Evolutionary conservation across 1,284 basidiomycete species (phyloP), one percentile per base, ranked within the genome.

Genomic region (Lignosus rhinocerotis): DNA sequence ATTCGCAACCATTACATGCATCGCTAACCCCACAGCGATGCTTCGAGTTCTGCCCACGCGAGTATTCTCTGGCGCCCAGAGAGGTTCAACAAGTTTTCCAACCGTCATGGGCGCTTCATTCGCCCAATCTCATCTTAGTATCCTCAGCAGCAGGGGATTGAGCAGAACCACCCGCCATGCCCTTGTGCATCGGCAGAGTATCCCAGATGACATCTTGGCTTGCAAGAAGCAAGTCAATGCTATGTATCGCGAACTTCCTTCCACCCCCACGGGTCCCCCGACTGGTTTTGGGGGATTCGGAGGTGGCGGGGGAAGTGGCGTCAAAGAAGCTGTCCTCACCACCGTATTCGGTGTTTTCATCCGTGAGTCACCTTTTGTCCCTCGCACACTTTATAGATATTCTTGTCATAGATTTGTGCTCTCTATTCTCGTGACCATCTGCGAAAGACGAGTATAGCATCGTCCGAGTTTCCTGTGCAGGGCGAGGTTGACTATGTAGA

Each of bases 301-400:
- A 44, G 59, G 62, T 21, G 57, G 63, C 12, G 59, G 56, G 25
- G 63, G 43, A 16, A 64, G 45, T 17, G 63, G 63, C 44, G 42
- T 60, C 39, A 51, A 48, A 8, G 63, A 64, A 39, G 63, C 63
- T 16, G 54, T 64, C 16, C 46, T 64, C 0, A 62, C 63, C 2
- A 64, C 63, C 5, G 49, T 62, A 6, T 47, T 64, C n/a, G 63
- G 63, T 43, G 60, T 64, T 3, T 46, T 49, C 19, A 34, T 64
- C 6, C 32, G 63, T 64, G 51, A 61, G 63, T 62, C 17, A 10
- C 19, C 14, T 0, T 34, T 34, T 12, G n/a, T 1, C 14, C 3
- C 17, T 10, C 3, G 39, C 16, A 25, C 25, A 25, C 25, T 25
- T 4, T 25, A 25, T 25, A 4, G 2, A 25, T 25, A 25, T 25